phyloP scores from a whole-genome alignment of 257 asterid species.

The Penstemon barbatus region DNA sequence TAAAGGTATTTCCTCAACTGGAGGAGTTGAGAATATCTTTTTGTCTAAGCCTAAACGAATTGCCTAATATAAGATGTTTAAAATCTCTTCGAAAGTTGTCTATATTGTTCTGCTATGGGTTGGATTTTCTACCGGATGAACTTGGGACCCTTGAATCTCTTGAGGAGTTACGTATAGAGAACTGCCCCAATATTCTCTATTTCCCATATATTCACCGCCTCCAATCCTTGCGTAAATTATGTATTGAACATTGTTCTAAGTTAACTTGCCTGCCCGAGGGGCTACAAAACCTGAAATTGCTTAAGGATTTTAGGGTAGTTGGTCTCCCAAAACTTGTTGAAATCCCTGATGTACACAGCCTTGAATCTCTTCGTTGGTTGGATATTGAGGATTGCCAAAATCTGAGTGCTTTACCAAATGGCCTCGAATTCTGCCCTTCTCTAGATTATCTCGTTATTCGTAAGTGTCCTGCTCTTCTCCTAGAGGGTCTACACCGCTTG shows the following conservation, averaged over 20 bases:
- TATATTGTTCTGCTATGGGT: neutral
- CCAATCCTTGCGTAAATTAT: slow-evolving; percentile 4
- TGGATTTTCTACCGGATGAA: slow-evolving; percentile 16
- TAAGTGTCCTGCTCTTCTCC: neutral
- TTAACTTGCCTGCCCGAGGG: slow-evolving; percentile 18
- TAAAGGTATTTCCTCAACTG: slow-evolving; percentile 22
- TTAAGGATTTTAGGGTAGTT: neutral
- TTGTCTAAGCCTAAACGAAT: neutral
- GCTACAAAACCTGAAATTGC: slow-evolving; percentile 9
- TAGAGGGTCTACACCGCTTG: slow-evolving; percentile 7
- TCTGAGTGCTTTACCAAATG: slow-evolving; percentile 1
- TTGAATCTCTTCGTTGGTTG: slow-evolving; percentile 3
- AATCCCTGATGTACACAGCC: neutral
- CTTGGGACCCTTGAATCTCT: slow-evolving; percentile 14
- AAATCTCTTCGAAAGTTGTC: slow-evolving; percentile 3
- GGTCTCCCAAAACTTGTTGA: neutral
- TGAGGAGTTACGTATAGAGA: slow-evolving; percentile 11
- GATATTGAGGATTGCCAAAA: neutral
- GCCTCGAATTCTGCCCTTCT: slow-evolving; percentile 15
- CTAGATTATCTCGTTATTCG: neutral
- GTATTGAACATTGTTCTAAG: slow-evolving; percentile 15
- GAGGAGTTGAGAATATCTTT: neutral
- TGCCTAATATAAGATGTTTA: slow-evolving; percentile 9
- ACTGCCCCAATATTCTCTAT: neutral
- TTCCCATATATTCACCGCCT: slow-evolving; percentile 24